A percentile compares a stretch with the other conserved stretches of the same genome.
Conservation (phyloP, 495 filamentous ascomycete genomes). For the Neurospora africana region DNA sequence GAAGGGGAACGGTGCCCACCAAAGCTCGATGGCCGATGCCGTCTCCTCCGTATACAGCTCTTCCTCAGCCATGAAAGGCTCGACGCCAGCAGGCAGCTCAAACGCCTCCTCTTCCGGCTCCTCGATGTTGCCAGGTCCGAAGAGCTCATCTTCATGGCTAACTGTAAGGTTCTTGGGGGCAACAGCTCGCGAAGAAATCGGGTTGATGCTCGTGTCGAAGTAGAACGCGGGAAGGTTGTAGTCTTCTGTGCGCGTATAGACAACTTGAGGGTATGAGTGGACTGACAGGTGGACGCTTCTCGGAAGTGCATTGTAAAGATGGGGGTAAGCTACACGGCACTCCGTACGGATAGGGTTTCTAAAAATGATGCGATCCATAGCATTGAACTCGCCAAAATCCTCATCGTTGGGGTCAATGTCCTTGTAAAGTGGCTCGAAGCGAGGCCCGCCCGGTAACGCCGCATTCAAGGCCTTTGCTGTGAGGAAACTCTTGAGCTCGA, state of each 20-base stretch:
- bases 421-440: constrained; percentile 97
- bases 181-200: constrained; percentile 90
- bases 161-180: constrained; percentile 89
- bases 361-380: constrained; percentile 99
- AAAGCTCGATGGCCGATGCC: constrained; percentile 81
- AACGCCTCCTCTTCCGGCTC: constrained; percentile 70
- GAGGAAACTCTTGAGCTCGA: constrained; percentile 88
- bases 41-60: constrained; percentile 86
- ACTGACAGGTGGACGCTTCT: constrained; percentile 87
- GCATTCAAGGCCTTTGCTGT: constrained; percentile 97
- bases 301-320: constrained; percentile 91
- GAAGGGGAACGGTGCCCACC: constrained; percentile 98
- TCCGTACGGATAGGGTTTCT: constrained; percentile 91
- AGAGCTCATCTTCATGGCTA: constrained; percentile 92
- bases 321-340: constrained; percentile 89
- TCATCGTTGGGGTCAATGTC: constrained; percentile 98
- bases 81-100: constrained; percentile 64
- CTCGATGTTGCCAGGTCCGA: constrained; percentile 73
- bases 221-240: constrained; percentile 90
- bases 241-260: constrained; percentile 83
- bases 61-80: constrained; percentile 85
- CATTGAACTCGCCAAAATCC: constrained; percentile 99
- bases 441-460: constrained; percentile 89
- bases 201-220: constrained; percentile 95
- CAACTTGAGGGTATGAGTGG: constrained; percentile 89